Percentiles rank a stretch among this genome's conserved stretches.
These are phyloP conservation scores for Passalora sequoiae DNA, from an alignment of 2,329 filamentous ascomycete species.

Conservation along the genomic window DNA sequence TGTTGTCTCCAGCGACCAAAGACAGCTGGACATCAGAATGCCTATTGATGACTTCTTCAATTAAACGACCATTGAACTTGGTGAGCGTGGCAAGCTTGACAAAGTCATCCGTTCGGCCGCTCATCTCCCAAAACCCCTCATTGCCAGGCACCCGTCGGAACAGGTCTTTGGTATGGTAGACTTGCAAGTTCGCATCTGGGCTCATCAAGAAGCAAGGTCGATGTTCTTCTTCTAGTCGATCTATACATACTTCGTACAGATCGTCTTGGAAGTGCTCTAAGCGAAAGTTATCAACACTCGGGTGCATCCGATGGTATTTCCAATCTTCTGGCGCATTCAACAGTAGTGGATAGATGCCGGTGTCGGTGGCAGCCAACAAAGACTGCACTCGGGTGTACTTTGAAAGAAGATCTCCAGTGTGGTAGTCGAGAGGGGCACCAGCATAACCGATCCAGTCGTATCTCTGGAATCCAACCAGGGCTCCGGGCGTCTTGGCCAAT, in stretches of 20 bases:
- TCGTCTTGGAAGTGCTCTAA: constrained; percentile 12
- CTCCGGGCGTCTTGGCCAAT: constrained; percentile 1
- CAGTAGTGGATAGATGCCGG: constrained; percentile 10
- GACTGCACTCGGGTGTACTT: constrained; percentile 13
- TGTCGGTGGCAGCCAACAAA: constrained; percentile 15
- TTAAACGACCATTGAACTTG: constrained; percentile 18
- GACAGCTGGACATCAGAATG: constrained; percentile 3
- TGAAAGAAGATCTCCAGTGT: constrained; percentile 12
- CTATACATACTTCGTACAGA: constrained; percentile 15
- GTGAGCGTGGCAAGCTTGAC: constrained; percentile 16
- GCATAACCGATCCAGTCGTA: constrained; percentile 11
- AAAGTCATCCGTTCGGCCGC: constrained; percentile 18
- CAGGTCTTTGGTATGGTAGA: constrained; percentile 16
- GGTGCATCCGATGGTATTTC: constrained; percentile 15
- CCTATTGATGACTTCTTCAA: constrained; percentile 16
- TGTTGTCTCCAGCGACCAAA: constrained; percentile 13
- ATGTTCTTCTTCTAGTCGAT: constrained; percentile 3
- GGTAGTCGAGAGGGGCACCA: constrained; percentile 13
- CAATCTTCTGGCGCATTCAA: constrained; percentile 12
- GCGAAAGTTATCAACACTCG: constrained; percentile 4
- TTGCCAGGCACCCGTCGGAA: constrained; percentile 9
- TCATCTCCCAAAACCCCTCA: constrained; percentile 9
- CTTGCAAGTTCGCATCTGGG: constrained; percentile 3
- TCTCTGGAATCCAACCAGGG: constrained; percentile 1
- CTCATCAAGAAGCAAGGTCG: constrained; percentile 7